Evolutionary conservation across 1,139 yeast species (phyloP), one percentile per base, ranked within the genome.

Genomic region (Saccharomycopsis hybrid): DNA sequence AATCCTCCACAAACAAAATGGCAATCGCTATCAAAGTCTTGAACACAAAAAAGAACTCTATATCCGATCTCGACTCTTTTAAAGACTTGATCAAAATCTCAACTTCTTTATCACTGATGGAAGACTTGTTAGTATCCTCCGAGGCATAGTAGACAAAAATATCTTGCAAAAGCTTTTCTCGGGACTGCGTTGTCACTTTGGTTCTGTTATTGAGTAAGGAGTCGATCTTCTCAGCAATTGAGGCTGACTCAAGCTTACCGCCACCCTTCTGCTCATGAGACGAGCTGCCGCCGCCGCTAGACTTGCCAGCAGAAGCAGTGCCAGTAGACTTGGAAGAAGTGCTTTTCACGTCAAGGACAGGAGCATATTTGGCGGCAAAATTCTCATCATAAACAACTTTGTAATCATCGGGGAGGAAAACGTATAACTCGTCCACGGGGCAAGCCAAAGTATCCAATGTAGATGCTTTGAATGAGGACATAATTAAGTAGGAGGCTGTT

Each of bases 11-110:
- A 32, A 27, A 27, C 13, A 32, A 4, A 5, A 48, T 29, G 13
- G 41, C 25, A 11, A 51, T 31, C 7, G 30, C 49, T 9, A 51
- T 32, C 43, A 51, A 49, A 11, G 45, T 5, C 41, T 51, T 51
- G 40, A 48, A 48, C 7, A 35, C 30, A 38, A 25, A 48, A 13
- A 42, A 44, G 2, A 32, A n/a, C 40, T 51, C 54, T 8, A 8
- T 37, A 2, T 49, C 54, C 24, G 46, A 27, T 5, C 44, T 29
- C 11, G 41, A n/a, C n/a, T 48, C 51, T 28, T 31, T 44, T 3
- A 51, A 35, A 11, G 41, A 40, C 28, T 39, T 43, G 28, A 42
- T 9, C 11, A 51, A 33, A 7, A 35, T 31, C 7, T 37, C 38
- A 7, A 49, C 29, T 4, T 51, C 43, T 2, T 28, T 24, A 13